phyloP scores from a whole-genome alignment of 257 asterid genomes.

The Orobanche coerulescens region DNA sequence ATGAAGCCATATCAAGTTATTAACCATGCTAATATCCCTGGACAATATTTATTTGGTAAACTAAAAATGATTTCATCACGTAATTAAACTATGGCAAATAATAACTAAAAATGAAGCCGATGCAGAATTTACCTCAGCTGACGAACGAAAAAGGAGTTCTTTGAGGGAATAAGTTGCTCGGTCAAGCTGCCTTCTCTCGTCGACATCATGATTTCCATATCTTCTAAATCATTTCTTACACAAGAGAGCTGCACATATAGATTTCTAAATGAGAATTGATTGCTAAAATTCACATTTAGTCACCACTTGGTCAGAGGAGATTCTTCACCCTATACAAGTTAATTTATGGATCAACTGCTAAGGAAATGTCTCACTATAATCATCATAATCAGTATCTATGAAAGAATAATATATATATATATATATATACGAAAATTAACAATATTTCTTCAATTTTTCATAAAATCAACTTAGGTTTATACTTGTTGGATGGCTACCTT shows the following conservation, averaged over 20 bases:
- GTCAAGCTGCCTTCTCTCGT: conserved; percentile 75
- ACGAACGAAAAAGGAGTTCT: conserved; percentile 74
- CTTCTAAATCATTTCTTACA: conserved; percentile 78
- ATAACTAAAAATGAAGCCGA: neutral
- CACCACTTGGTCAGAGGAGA: conserved; percentile 7
- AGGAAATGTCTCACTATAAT: neutral
- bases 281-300: conserved; percentile 7
- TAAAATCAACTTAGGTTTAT: neutral
- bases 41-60: conserved; percentile 3
- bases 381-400: neutral
- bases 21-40: conserved; percentile 6
- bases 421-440: too few relatives aligned
- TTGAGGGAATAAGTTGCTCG: conserved; percentile 90
- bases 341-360: conserved; percentile 3
- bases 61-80: neutral
- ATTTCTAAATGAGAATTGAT: conserved; percentile 15
- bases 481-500: neutral
- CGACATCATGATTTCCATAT: conserved; percentile 93
- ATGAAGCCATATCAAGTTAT: neutral
- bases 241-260: conserved; percentile 64
- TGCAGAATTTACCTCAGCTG: conserved; percentile 57
- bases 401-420: too few relatives aligned
- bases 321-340: conserved; percentile 7
- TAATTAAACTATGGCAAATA: neutral
- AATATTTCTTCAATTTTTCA: conserved; percentile 3